Evolutionary conservation across 1,284 basidiomycete species (phyloP).

Genomic region (Ganoderma sp.): DNA sequence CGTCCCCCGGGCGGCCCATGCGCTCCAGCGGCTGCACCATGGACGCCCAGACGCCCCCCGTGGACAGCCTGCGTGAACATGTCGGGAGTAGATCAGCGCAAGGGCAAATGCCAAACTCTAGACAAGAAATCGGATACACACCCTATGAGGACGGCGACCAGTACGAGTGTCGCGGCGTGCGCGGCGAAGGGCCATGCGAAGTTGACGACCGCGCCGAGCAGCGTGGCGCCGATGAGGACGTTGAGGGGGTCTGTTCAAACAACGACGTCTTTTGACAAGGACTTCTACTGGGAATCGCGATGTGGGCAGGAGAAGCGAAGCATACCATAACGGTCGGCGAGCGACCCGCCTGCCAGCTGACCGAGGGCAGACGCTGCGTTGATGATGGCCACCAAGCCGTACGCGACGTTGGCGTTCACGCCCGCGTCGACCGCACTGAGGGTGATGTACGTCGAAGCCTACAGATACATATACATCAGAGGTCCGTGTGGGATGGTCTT

Average conservation of each 20-base stretch:
- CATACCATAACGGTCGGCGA: conserved; percentile 42
- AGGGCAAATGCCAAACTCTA: too few relatives aligned
- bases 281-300: neutral
- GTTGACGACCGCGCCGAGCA: conserved; percentile 54
- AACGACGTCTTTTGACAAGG: too few relatives aligned
- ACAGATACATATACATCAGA: too few relatives aligned
- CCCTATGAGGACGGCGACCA: conserved; percentile 37
- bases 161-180: conserved; percentile 46
- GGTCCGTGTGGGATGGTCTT: too few relatives aligned
- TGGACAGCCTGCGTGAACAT: conserved; percentile 55
- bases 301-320: neutral
- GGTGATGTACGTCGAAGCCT: neutral
- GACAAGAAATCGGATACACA: neutral
- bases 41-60: conserved; percentile 61
- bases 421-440: conserved; percentile 34
- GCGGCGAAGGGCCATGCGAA: conserved; percentile 61
- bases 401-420: conserved; percentile 42
- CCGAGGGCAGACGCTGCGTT: conserved; percentile 49
- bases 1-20: too few relatives aligned
- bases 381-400: conserved; percentile 52
- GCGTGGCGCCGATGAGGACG: conserved; percentile 56
- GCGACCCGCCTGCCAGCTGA: conserved; percentile 45
- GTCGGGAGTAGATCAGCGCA: conserved; percentile 34
- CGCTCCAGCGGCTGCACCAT: conserved; percentile 56
- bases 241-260: conserved; percentile 52